These are phyloP conservation scores for Crithidia brevicula DNA, from an alignment of 208 protist genomes.

Conservation along the genomic window DNA sequence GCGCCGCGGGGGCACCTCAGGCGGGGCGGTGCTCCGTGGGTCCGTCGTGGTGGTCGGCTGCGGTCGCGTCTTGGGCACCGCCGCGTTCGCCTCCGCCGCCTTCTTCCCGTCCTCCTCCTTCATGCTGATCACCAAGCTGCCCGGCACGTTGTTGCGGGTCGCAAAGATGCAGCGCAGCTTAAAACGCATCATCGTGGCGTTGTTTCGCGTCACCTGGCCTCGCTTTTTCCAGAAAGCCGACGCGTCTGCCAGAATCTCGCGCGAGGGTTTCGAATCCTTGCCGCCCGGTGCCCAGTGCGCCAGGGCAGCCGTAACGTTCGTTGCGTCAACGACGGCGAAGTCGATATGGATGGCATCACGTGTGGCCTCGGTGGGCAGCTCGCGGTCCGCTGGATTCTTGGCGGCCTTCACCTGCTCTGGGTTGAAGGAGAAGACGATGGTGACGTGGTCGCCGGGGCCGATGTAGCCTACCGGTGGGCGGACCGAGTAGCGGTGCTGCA, in stretches of 20 bases:
- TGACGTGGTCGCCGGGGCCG: conserved; percentile 48
- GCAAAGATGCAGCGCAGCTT: conserved; percentile 61
- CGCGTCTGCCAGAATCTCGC: conserved; percentile 38
- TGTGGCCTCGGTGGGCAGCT: conserved; percentile 60
- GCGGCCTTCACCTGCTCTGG: conserved; percentile 49
- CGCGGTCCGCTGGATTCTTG: conserved; percentile 32
- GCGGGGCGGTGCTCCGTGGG: conserved; percentile 32
- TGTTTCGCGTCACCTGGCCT: conserved; percentile 40
- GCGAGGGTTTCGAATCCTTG: conserved; percentile 18
- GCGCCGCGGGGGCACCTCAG: conserved; percentile 33
- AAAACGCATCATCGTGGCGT: conserved; percentile 28
- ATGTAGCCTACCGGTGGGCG: conserved; percentile 70
- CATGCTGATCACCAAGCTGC: conserved; percentile 53
- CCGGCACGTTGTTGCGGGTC: conserved; percentile 43
- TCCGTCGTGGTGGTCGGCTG: conserved; percentile 32
- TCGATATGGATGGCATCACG: conserved; percentile 80
- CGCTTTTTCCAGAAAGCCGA: conserved; percentile 66
- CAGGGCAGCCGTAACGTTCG: conserved; percentile 1
- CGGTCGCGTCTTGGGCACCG: conserved; percentile 32
- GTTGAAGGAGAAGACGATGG: conserved; percentile 70
- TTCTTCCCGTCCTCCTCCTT: conserved; percentile 27
- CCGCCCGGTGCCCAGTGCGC: conserved; percentile 18
- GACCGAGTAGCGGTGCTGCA: conserved; percentile 75
- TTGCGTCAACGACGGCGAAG: conserved; percentile 60
- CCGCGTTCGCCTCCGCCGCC: conserved; percentile 4